Conservation (phyloP, 129 eudicot species). For the Centella asiatica region DNA sequence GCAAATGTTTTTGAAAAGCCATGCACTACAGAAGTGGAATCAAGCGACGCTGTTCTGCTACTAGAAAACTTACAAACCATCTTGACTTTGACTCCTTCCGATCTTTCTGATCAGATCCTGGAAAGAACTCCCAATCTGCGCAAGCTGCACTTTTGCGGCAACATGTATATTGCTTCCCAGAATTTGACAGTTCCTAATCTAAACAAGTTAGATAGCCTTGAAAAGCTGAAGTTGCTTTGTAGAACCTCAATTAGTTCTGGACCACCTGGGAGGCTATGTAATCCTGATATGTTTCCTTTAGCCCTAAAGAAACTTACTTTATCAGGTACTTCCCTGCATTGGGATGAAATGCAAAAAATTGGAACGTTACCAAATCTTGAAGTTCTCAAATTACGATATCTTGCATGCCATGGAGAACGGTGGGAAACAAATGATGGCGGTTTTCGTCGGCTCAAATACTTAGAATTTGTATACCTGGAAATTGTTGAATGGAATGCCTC, state of each 20-base stretch:
- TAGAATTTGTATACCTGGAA: neutral
- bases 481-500: conserved; percentile 8
- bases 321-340: neutral
- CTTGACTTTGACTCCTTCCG: neutral
- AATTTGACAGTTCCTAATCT: neutral
- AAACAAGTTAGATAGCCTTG: neutral
- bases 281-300: neutral
- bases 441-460: conserved; percentile 14
- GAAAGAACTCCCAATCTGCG: neutral
- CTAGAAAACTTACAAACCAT: neutral
- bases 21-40: neutral
- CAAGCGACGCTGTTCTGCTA: neutral
- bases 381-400: conserved; percentile 8
- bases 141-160: neutral
- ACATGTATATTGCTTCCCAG: neutral
- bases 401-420: conserved; percentile 4
- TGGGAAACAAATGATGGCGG: conserved; percentile 21
- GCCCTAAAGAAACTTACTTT: conserved; percentile 9
- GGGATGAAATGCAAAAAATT: conserved; percentile 10
- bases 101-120: neutral
- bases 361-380: conserved; percentile 15
- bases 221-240: neutral
- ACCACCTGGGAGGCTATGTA: neutral
- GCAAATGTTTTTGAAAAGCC: neutral
- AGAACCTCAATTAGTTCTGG: neutral